Evolutionary conservation across 495 filamentous ascomycete genomes (phyloP).

Genomic region (Penicillium soppii): DNA sequence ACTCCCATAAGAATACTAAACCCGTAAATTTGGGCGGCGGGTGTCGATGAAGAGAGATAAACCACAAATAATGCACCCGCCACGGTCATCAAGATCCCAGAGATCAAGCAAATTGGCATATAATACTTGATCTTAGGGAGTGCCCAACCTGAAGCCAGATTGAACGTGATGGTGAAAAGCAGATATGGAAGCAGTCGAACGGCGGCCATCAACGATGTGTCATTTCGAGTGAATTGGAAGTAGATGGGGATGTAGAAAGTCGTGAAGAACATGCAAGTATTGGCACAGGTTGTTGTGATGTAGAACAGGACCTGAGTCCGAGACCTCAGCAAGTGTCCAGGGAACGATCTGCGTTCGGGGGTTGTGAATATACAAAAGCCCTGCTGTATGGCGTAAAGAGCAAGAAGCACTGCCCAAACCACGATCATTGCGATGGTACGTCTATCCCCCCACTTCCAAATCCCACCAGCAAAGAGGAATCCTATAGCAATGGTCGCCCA

Average conservation of each 20-base stretch:
- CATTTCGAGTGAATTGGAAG: constrained; percentile 46
- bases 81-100: constrained; percentile 18
- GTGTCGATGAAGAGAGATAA: constrained; percentile 11
- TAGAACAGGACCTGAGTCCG: constrained; percentile 48
- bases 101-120: constrained; percentile 27
- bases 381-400: constrained; percentile 20
- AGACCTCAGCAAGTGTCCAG: constrained; percentile 44
- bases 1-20: constrained; percentile 50
- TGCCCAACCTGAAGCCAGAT: constrained; percentile 1
- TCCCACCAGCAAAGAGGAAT: constrained; percentile 21
- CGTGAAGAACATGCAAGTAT: constrained; percentile 24
- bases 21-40: constrained; percentile 48
- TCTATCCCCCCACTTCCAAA: constrained; percentile 35
- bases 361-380: constrained; percentile 42
- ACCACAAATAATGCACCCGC: background rate
- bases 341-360: constrained; percentile 44
- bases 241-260: constrained; percentile 54
- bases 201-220: constrained; percentile 33
- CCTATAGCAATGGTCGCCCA: constrained; percentile 15
- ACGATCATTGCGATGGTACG: constrained; percentile 50
- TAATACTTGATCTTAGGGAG: constrained; percentile 6
- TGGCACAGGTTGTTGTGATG: constrained; percentile 29
- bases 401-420: constrained; percentile 45
- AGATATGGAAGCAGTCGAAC: constrained; percentile 38
- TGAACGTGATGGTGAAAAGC: constrained; percentile 9